Evolutionary conservation across 805 yeast species (phyloP), one percentile per base, ranked within the genome.

Genomic region (Saturnispora sekii): DNA sequence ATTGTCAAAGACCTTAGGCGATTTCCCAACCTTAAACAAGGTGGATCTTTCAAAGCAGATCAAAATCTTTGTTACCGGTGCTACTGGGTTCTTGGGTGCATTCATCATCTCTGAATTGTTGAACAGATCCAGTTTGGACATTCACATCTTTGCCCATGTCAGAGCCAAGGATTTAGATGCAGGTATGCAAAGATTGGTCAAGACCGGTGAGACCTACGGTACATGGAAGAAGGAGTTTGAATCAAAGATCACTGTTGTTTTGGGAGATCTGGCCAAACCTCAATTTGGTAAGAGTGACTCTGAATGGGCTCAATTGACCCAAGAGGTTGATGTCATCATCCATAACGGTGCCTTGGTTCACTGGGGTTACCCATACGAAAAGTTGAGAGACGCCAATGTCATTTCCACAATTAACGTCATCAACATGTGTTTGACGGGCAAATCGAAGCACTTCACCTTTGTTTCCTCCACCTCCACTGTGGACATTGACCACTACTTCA

Each of bases 341-440:
- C 99, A 93, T 64, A 93, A 93, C 55, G 98, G 97, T 69, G 99
- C 99, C 14, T 71, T 89, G 50, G 99, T 93, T 33, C 98, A 93
- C 63, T 93, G 99, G 99, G 96, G 89, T 2, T 93, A 84, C 62
- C 97, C 98, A 26, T 93, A 93, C 65, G 67, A 82, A 40, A 85
- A 84, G 52, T 70, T 93, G 57, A 77, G 97, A 55, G 96, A 86
- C 53, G 93, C 97, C 31, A 93, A 93, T 59, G 98, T 94, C 30
- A 67, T 89, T 47, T 79, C 95, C 37, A 84, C 97, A 0, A 65
- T 90, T 48, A 84, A 89, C 56, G 86, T 88, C 9, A 68, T 93
- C 75, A 79, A 79, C 58, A 64, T 89, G 55, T 81, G 93, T 55
- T 74, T 79, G 7, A 66, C 70, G 35, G 95, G 95, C 34, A 88